Percentiles rank a stretch among this genome's conserved stretches.
Evolutionary conservation across 305 asterid species (phyloP).

Genomic region (Solanum hybrid): DNA sequence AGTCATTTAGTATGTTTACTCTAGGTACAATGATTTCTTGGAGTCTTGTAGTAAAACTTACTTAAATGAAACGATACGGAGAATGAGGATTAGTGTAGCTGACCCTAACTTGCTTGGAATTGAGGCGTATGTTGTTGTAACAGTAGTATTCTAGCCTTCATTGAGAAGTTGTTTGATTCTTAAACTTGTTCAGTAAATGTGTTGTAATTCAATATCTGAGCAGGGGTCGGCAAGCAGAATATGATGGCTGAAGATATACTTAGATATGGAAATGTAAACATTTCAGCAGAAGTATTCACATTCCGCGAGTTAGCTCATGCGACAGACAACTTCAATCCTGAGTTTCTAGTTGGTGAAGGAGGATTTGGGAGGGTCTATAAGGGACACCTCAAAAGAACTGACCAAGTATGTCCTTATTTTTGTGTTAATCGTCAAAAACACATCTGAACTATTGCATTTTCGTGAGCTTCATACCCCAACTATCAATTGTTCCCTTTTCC

Average conservation of each 20-base stretch:
- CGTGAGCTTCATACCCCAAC: background rate
- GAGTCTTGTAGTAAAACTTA: background rate
- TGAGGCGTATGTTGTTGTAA: background rate
- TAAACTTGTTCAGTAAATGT: background rate
- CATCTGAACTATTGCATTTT: background rate
- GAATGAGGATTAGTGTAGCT: background rate
- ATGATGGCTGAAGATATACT: slow-evolving; percentile 40
- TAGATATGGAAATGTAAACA: slow-evolving; percentile 32
- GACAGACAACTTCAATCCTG: slow-evolving; percentile 70
- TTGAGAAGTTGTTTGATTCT: slow-evolving; percentile 1
- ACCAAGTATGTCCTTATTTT: slow-evolving; percentile 37
- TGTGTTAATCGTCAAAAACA: background rate
- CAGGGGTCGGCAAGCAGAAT: slow-evolving; percentile 48
- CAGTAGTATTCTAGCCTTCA: background rate
- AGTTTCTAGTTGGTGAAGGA: slow-evolving; percentile 68
- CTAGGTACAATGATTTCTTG: background rate
- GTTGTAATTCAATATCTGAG: background rate
- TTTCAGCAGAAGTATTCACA: slow-evolving; percentile 62
- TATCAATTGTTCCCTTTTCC: background rate
- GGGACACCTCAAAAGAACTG: slow-evolving; percentile 52
- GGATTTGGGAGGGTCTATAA: slow-evolving; percentile 82
- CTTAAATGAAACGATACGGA: background rate
- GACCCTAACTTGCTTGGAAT: background rate
- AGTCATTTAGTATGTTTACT: background rate
- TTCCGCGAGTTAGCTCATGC: slow-evolving; percentile 70